Base-by-base conservation (phyloP, 2,329 filamentous ascomycete genomes). In the Diaporthe humulicola region DNA sequence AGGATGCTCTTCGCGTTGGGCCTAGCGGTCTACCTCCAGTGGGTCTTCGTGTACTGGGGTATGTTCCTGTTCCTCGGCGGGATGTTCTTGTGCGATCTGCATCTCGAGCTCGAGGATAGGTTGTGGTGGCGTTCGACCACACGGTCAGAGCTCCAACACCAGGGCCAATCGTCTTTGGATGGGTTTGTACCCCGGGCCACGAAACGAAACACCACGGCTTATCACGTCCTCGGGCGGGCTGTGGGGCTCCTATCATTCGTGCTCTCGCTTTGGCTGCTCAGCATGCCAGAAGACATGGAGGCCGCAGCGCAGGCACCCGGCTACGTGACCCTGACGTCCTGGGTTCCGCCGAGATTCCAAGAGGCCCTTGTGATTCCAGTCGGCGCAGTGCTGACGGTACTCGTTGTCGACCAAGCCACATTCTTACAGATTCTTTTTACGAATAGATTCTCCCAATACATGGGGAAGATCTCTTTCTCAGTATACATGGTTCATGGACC, bases 41-140 rank as follows among this genome's bases (percentile, higher is more conserved):
- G 71, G 69, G 78, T 75, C 40, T 75, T 78, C 14, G 42, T 67
- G 5, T 79, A 80, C 74, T 83, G 81, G 80, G 76, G 77, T 6
- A 72, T 79, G 14, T 81, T 81, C 40, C 74, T 84, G 1, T 83
- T 84, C 54, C 25, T 83, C 2, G 73, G 77, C 1, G 82, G 82
- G 33, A 82, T 84, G 81, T 73, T 83, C 17, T 36, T 80, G 30
- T 82, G 81, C 61, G 82, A 83, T 50, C 19, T 79, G 36, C 78
- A 79, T 67, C 77, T 82, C 33, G 73, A 76, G 70, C 40, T 80
- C 4, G 77, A 78, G 22, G 72, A 77, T 1, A n/a, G 67, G 15
- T 3, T 4, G 19, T 42, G 17, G 30, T 50, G 10, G n/a, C 12
- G 30, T 4, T 50, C 52, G 28, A 10, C 52, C n/a, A 14, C 70